Conservation (phyloP, 1,284 basidiomycete genomes). For the Cryptococcus wingfieldii region DNA sequence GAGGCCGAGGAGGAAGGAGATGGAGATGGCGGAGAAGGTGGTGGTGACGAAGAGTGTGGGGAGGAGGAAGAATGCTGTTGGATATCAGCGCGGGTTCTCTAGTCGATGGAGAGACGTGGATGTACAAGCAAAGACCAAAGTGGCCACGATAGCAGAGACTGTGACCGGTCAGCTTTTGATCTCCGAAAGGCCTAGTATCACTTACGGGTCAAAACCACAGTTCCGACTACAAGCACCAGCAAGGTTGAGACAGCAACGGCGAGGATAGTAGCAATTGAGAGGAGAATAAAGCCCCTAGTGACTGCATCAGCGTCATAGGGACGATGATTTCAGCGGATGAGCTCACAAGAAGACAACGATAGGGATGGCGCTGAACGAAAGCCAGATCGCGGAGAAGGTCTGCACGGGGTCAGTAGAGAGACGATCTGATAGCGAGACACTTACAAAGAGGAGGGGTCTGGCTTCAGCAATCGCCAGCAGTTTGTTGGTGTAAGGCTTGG, state of each 20-base stretch:
- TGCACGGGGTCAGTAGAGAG: slow-evolving; percentile 2
- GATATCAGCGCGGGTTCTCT: neutral
- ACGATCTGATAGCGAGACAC: slow-evolving; percentile 2
- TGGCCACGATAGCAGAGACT: slow-evolving; percentile 15
- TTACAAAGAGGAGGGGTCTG: slow-evolving; percentile 37
- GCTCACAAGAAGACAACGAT: slow-evolving; percentile 30
- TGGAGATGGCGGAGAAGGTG: slow-evolving; percentile 21
- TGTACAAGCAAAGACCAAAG: slow-evolving; percentile 24
- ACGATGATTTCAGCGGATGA: no score
- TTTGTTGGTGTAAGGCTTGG: slow-evolving; percentile 31
- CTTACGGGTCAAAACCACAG: slow-evolving; percentile 2
- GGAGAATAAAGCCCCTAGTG: neutral
- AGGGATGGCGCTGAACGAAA: slow-evolving; percentile 30
- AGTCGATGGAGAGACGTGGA: neutral
- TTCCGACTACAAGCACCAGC: slow-evolving; percentile 1
- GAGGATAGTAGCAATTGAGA: slow-evolving; percentile 2
- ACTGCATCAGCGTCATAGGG: neutral
- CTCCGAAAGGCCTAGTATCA: neutral
- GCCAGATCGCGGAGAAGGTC: slow-evolving; percentile 40
- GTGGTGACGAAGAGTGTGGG: slow-evolving; percentile 36
- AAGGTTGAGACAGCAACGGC: slow-evolving; percentile 6
- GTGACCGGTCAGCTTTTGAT: neutral
- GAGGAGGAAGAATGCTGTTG: slow-evolving; percentile 23
- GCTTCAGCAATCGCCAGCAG: slow-evolving; percentile 31
- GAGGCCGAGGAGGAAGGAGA: slow-evolving; percentile 28